Evolutionary conservation across 371 early-diverging fungal species (phyloP).

Genomic region (Apophysomyces sp.): DNA sequence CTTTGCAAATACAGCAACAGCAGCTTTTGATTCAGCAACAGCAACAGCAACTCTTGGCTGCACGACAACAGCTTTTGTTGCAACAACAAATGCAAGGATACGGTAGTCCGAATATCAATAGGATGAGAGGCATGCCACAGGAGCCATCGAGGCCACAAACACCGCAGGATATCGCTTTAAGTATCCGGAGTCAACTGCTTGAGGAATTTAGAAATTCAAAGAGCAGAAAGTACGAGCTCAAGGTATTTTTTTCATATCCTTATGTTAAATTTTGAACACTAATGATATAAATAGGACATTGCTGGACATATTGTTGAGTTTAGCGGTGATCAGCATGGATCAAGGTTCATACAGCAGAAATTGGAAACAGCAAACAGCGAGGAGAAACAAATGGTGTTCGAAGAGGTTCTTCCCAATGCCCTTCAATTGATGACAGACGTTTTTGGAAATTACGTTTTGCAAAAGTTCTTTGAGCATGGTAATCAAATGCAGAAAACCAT

Average conservation of each 20-base stretch:
- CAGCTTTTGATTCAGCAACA: constrained; percentile 49
- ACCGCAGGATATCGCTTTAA: constrained; percentile 40
- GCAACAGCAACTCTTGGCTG: constrained; percentile 51
- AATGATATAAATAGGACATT: constrained; percentile 67
- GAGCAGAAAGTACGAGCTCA: constrained; percentile 90
- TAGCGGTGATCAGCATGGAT: constrained; percentile 99
- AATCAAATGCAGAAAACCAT: constrained; percentile 86
- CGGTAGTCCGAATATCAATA: not conserved
- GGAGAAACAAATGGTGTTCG: constrained; percentile 96
- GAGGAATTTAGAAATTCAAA: constrained; percentile 96
- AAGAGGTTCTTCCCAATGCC: constrained; percentile 92
- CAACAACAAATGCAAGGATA: constrained; percentile 54
- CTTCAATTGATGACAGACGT: constrained; percentile 98
- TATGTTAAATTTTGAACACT: not conserved
- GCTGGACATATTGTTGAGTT: constrained; percentile 95
- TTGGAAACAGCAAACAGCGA: constrained; percentile 91
- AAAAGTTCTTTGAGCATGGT: constrained; percentile 99
- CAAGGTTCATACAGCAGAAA: constrained; percentile 99
- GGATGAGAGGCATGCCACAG: not conserved
- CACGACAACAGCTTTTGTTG: constrained; percentile 48
- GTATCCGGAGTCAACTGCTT: constrained; percentile 77
- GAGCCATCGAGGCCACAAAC: constrained; percentile 6
- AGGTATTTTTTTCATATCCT: constrained; percentile 30
- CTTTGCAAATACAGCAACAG: constrained; percentile 53
- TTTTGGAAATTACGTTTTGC: constrained; percentile 99